A percentile compares a stretch with the other conserved stretches of the same genome.
phyloP scores from a whole-genome alignment of 2,329 filamentous ascomycete species.

The Fusarium sp. region DNA sequence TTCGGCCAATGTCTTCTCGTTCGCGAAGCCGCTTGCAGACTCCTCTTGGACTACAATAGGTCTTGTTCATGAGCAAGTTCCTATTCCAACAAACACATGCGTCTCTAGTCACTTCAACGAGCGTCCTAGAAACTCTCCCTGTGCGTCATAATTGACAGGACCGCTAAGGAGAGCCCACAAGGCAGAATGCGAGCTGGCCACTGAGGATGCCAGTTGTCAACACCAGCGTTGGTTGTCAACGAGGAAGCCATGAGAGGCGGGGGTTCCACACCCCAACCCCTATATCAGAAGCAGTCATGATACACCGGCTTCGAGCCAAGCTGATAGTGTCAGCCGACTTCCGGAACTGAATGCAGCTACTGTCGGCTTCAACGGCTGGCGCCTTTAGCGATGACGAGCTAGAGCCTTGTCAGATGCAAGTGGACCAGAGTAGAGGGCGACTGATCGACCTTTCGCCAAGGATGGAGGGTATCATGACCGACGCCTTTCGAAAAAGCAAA shows the following conservation, averaged over 20 bases:
- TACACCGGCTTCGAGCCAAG: background rate
- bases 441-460: background rate
- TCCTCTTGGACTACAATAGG: background rate
- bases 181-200: background rate
- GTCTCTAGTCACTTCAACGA: background rate
- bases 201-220: background rate
- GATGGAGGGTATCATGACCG: constrained; percentile 3
- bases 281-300: constrained; percentile 2
- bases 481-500: constrained; percentile 9
- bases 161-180: background rate
- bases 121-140: background rate
- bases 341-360: background rate
- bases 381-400: background rate
- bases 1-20: background rate
- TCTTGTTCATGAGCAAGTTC: background rate
- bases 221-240: background rate
- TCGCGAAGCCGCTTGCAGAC: background rate
- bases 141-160: background rate
- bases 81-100: background rate
- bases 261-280: background rate
- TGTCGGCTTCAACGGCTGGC: background rate
- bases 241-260: background rate
- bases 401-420: background rate
- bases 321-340: background rate
- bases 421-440: background rate